Evolutionary conservation across 2,329 filamentous ascomycete genomes (phyloP).

Genomic region (Sordariomycetes sp.): DNA sequence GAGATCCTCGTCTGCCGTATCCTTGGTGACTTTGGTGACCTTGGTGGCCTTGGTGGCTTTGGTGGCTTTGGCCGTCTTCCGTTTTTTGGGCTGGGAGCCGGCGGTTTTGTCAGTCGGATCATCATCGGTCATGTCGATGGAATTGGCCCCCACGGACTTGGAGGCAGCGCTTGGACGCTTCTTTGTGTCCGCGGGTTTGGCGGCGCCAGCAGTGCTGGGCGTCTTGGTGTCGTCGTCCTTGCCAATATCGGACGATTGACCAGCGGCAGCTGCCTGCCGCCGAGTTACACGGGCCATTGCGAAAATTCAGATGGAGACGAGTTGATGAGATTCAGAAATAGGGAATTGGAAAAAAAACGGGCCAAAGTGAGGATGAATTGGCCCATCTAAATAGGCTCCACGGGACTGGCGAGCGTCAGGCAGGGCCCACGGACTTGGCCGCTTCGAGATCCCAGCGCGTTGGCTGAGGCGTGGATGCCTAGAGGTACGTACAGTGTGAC

Average conservation of each 20-base stretch:
- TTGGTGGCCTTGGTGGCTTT: slow-evolving; percentile 12
- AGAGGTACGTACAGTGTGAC: neutral
- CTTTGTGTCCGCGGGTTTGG: slow-evolving; percentile 2
- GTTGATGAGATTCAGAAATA: neutral
- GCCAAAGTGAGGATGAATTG: too few species aligned
- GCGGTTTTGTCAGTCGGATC: neutral
- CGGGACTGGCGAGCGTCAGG: too few species aligned
- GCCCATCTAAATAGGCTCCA: too few species aligned
- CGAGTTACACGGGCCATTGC: neutral
- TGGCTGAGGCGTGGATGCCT: neutral
- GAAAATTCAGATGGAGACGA: neutral
- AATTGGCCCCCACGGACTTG: slow-evolving; percentile 12
- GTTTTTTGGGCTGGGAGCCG: slow-evolving; percentile 9
- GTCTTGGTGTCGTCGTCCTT: neutral
- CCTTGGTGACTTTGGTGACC: slow-evolving; percentile 6
- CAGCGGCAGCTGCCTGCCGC: neutral
- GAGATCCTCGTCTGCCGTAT: neutral
- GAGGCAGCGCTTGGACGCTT: slow-evolving; percentile 10
- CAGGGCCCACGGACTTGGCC: too few species aligned
- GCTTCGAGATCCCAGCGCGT: neutral
- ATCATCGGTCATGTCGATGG: neutral
- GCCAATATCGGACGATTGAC: neutral
- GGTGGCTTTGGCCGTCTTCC: slow-evolving; percentile 25
- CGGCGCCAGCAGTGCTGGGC: neutral
- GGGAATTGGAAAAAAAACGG: neutral